Evolutionary conservation across 768 basidiomycete species (phyloP), one percentile per base, ranked within the genome.

Genomic region (Leccinum subgranulosum): DNA sequence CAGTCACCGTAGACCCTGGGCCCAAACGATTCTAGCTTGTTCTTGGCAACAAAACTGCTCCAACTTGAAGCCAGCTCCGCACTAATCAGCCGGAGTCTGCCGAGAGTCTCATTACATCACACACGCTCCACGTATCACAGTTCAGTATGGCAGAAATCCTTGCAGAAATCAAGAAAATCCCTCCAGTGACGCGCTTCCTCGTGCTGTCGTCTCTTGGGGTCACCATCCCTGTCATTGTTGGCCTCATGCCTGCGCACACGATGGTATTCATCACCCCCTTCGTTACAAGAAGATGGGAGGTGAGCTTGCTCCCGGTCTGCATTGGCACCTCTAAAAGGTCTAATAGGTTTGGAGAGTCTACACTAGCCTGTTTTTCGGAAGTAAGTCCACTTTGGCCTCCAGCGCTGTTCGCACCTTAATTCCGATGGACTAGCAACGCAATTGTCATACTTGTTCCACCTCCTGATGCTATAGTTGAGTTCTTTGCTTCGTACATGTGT

Each of bases 141-240:
- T 43, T 43, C 41, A 43, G n/a, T 19, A 83, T 83, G 82, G 73
- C 79, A 51, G 73, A 76, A 17, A 66, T 85, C 36, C 23, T 79
- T 3, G 76, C 81, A 21, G 88, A 92, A 75, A 71, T 93, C 53
- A 82, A 78, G 64, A 92, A 91, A 75, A 90, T 94, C 1, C 92
- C 92, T 0, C 87, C 88, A 33, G 86, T 94, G 36, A 93, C 92
- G 6, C 84, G 92, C 31, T 84, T 86, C 55, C 69, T 91, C 6
- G 78, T 82, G 56, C 75, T 73, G 21, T 87, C 89, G 2, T 81
- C 84, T 2, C 66, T 90, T 3, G 83, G 73, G 0, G 75, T 91
- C 39, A 83, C 90, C 0, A 21, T 86, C 1, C 80, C 89, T 0
- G 74, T 81, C 27, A 67, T 88, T 59, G 69, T 86, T 62, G 74